phyloP scores from a whole-genome alignment of 164 flowering plant genomes.

The Macadamia tetraphylla region DNA sequence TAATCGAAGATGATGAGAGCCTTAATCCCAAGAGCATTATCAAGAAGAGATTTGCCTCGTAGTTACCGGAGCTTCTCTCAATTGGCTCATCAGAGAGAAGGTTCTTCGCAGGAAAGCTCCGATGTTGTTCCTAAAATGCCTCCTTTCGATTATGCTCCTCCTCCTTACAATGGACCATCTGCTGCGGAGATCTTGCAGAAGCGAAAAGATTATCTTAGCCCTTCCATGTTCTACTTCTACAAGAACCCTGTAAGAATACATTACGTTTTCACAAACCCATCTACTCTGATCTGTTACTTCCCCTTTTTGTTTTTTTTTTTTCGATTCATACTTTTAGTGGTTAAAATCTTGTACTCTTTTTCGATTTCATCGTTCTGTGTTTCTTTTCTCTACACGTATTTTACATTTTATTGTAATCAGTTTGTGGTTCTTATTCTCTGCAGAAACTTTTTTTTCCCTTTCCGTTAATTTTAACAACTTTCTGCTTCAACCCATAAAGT shows the following conservation, averaged over 20 bases:
- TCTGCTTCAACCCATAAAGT: neutral
- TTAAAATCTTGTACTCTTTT: neutral
- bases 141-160: slow-evolving; percentile 81
- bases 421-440: neutral
- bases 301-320: neutral
- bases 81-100: slow-evolving; percentile 14
- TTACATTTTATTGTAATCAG: neutral
- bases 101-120: slow-evolving; percentile 16
- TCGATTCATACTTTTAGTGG: neutral
- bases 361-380: neutral
- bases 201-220: slow-evolving; percentile 71
- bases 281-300: neutral
- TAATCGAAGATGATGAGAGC: slow-evolving; percentile 30
- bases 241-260: slow-evolving; percentile 46
- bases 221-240: slow-evolving; percentile 71
- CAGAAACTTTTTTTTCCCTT: neutral
- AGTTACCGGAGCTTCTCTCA: slow-evolving; percentile 27
- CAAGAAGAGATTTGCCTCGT: slow-evolving; percentile 1
- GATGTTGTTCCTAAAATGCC: slow-evolving; percentile 59
- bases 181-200: slow-evolving; percentile 62
- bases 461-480: neutral
- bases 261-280: neutral
- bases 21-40: slow-evolving; percentile 13
- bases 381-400: neutral
- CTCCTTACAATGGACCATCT: slow-evolving; percentile 78